Evolutionary conservation across 176 grass and related monocot genomes (phyloP).

Genomic region (Poa annua): DNA sequence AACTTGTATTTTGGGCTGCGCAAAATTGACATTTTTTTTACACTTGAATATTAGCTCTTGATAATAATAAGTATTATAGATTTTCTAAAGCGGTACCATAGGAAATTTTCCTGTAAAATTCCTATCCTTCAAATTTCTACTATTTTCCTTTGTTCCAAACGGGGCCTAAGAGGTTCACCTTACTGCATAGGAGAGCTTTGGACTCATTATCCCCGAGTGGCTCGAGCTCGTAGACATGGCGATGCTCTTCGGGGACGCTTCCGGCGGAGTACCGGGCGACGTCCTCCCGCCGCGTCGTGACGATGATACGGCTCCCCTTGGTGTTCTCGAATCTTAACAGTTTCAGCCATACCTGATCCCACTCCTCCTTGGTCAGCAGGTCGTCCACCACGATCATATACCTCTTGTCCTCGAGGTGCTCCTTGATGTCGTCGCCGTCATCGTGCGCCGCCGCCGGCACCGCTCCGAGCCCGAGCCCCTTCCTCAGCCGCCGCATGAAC

Average conservation of each 20-base stretch:
- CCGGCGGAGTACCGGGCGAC: background rate
- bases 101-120: no score
- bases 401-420: background rate
- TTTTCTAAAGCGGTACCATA: no score
- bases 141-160: no score
- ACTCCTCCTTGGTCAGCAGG: background rate
- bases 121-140: no score
- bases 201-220: background rate
- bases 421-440: background rate
- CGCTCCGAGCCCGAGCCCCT: background rate
- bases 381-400: background rate
- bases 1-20: no score
- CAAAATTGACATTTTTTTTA: no score
- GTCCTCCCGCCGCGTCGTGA: background rate
- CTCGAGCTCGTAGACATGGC: background rate
- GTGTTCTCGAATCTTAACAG: background rate
- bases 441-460: background rate
- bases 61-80: no score
- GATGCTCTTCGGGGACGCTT: background rate
- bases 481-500: slow-evolving; percentile 17
- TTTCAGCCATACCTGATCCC: slow-evolving; percentile 2
- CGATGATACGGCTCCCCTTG: background rate
- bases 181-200: background rate
- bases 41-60: no score
- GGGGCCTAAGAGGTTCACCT: background rate